Base-by-base conservation (phyloP, 192 early-diverging fungal genomes). In the Backusella macrospora region DNA sequence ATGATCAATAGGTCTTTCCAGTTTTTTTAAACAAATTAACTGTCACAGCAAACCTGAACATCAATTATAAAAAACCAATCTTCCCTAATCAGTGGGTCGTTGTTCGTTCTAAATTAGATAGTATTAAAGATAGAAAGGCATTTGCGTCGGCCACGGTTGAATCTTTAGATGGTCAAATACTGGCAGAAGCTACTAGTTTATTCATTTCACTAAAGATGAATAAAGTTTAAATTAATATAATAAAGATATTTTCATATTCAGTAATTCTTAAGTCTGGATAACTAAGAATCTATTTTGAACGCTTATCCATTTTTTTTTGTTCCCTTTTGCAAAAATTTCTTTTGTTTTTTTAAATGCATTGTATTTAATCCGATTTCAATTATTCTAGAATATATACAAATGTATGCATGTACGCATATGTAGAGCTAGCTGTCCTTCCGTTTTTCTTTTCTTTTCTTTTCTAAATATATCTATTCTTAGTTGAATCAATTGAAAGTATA, bases 31-130 rank as follows among this genome's bases (percentile, higher is more conserved):
- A 88, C 76, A 88, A 88, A 43, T 79, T 88, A 38, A 92, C 87
- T 5, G 85, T 93, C 65, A 94, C 93, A 7, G 93, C 91, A 21
- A 89, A 90, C 74, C 84, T 94, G 47, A 92, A 91, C 68, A 76
- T 94, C 65, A 88, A 92, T 77, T 94, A 93, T 73, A 89, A 89
- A 55, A 76, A 79, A 12, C 93, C 93, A 21, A 91, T 86, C 14
- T 71, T 81, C 26, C 84, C 90, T 0, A 81, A 90, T 70, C 89
- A 90, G 76, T 83, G 85, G 76, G 71, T 92, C 39, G 74, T 92
- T 21, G 73, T 87, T 23, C 78, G 79, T 10, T 79, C 86, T 7
- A 81, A 85, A 71, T 65, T 93, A 13, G 81, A 81, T 45, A 81
- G 80, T 8, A 9, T 88, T 7, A 89, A 94, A 38, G 88, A 90